Percentiles rank a stretch among this genome's conserved stretches.
Conservation (phyloP, 345 rosid genomes). For the Balakata baccata region DNA sequence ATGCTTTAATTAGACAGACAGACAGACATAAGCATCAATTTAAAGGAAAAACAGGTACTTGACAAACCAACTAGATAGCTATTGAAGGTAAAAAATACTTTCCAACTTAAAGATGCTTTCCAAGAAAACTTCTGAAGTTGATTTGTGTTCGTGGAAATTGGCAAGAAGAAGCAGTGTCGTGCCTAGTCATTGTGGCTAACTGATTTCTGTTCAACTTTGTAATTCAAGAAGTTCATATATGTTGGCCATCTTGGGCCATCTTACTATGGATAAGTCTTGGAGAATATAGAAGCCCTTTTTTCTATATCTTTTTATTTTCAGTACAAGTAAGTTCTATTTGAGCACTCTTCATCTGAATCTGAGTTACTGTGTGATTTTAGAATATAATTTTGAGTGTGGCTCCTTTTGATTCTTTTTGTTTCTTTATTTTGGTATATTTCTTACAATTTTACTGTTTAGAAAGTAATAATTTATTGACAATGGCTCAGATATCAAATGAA, state of each 20-base stretch:
- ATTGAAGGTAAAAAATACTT: slow-evolving; percentile 1
- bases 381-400: slow-evolving; percentile 3
- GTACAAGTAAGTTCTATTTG: not conserved
- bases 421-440: not conserved
- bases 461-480: not conserved
- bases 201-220: not conserved
- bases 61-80: slow-evolving; percentile 5
- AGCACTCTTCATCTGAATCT: slow-evolving; percentile 7
- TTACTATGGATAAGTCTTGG: not conserved
- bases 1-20: slow-evolving; percentile 23
- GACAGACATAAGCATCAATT: slow-evolving; percentile 20
- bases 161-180: too few species aligned
- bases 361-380: slow-evolving; percentile 6
- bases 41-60: not conserved
- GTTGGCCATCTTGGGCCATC: not conserved
- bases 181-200: too few species aligned
- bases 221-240: not conserved
- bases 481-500: not conserved
- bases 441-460: not conserved
- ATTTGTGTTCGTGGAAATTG: not conserved
- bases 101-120: slow-evolving; percentile 16
- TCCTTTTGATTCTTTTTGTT: not conserved
- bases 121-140: not conserved
- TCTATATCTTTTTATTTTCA: not conserved
- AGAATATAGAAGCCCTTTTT: not conserved